A percentile compares a stretch with the other conserved stretches of the same genome.
Conservation (phyloP, 2,329 filamentous ascomycete genomes). For the Calonectria ilicicola region DNA sequence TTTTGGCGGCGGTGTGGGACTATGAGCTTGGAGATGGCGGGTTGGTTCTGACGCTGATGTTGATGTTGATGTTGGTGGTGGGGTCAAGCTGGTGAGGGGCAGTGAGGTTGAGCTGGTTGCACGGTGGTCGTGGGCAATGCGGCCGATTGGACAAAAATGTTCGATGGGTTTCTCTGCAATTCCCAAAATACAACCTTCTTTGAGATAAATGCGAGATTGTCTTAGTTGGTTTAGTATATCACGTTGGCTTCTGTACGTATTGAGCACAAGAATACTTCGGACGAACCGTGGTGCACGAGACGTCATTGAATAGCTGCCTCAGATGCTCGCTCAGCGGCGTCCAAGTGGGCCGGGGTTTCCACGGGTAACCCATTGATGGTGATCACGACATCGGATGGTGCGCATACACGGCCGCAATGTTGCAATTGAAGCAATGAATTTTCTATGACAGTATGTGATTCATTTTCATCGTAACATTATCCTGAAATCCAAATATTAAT, state of each 20-base stretch:
- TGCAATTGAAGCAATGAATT: neutral
- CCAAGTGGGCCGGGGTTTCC: constrained; percentile 34
- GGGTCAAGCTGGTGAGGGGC: constrained; percentile 36
- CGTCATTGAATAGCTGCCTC: constrained; percentile 45
- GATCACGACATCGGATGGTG: neutral
- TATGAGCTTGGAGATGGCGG: constrained; percentile 18
- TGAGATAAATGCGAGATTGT: neutral
- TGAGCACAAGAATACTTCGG: constrained; percentile 14
- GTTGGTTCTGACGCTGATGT: constrained; percentile 33
- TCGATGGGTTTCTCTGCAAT: neutral
- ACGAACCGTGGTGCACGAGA: constrained; percentile 25
- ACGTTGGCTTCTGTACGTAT: neutral
- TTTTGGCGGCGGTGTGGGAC: constrained; percentile 56
- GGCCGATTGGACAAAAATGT: neutral
- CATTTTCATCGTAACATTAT: neutral
- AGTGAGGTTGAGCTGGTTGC: constrained; percentile 29
- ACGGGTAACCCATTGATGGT: constrained; percentile 33
- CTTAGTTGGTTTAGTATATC: neutral
- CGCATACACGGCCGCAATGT: neutral
- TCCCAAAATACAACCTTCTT: neutral
- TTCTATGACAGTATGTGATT: neutral
- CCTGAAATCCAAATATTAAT: neutral
- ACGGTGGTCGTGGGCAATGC: constrained; percentile 4
- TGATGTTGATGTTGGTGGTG: constrained; percentile 39
- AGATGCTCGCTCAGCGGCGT: constrained; percentile 21